Evolutionary conservation across 2,329 filamentous ascomycete species (phyloP).

Genomic region (Penicillium capsulatum): DNA sequence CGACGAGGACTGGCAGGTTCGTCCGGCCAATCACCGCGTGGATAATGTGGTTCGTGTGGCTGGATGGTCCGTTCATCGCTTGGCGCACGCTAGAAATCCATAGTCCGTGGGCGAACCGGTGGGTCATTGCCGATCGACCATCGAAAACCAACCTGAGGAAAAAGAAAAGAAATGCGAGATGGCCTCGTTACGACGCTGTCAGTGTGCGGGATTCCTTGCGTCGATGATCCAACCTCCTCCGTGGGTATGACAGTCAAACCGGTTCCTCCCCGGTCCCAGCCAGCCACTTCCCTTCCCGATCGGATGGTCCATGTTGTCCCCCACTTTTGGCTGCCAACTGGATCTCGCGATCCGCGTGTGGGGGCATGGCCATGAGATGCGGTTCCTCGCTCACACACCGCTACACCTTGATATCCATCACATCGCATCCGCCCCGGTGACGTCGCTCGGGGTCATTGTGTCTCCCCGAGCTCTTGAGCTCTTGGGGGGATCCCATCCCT

Average conservation of each 20-base stretch:
- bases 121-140: slow-evolving; percentile 17
- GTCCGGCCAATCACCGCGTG: slow-evolving; percentile 11
- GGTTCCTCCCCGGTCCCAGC: slow-evolving; percentile 12
- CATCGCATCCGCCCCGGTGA: not conserved
- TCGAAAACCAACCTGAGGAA: too few relatives aligned
- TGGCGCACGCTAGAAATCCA: slow-evolving; percentile 8
- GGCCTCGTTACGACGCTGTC: too few relatives aligned
- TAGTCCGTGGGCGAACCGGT: slow-evolving; percentile 23
- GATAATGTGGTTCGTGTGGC: slow-evolving; percentile 14
- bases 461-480: too few relatives aligned
- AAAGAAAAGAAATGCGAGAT: not conserved
- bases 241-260: slow-evolving; percentile 1
- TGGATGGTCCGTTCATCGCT: slow-evolving; percentile 14
- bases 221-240: not conserved
- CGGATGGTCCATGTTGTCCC: slow-evolving; percentile 3
- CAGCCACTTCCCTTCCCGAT: slow-evolving; percentile 10
- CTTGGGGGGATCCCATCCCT: too few relatives aligned
- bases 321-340: slow-evolving; percentile 12
- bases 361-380: slow-evolving; percentile 12
- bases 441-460: too few relatives aligned
- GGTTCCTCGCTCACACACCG: slow-evolving; percentile 17
- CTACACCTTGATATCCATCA: slow-evolving; percentile 6
- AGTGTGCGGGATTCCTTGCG: too few relatives aligned
- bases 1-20: slow-evolving; percentile 15
- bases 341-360: slow-evolving; percentile 17